phyloP scores from a whole-genome alignment of 768 basidiomycete genomes.

The Austroboletus festivus region DNA sequence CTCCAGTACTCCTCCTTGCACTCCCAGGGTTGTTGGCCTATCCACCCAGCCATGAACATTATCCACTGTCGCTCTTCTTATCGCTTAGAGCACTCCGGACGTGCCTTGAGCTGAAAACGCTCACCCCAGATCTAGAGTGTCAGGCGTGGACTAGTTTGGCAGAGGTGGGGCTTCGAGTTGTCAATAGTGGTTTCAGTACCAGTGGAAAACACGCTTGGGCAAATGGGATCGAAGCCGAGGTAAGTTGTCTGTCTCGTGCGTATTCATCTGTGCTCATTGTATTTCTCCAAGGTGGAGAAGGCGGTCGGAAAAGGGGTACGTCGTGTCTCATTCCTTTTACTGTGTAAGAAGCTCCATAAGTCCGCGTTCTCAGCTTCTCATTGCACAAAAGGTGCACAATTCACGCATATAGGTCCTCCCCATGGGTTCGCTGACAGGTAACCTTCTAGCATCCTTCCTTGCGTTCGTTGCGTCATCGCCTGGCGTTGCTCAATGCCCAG shows the following conservation, averaged over 20 bases:
- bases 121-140: constrained; percentile 63
- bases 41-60: constrained; percentile 58
- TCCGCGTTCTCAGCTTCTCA: constrained; percentile 38
- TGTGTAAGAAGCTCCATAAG: background rate
- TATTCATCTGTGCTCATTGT: background rate
- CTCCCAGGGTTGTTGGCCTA: constrained; percentile 60
- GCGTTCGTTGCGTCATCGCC: constrained; percentile 53
- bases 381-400: constrained; percentile 56
- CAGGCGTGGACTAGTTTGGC: constrained; percentile 68
- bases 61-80: constrained; percentile 52
- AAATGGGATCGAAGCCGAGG: constrained; percentile 54
- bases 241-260: constrained; percentile 21
- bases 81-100: constrained; percentile 54
- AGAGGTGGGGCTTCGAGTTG: constrained; percentile 62
- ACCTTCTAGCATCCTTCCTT: constrained; percentile 58
- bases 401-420: constrained; percentile 5
- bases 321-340: constrained; percentile 7
- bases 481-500: constrained; percentile 61
- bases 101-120: constrained; percentile 47
- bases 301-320: constrained; percentile 70
- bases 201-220: constrained; percentile 41
- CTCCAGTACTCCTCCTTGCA: constrained; percentile 52
- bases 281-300: constrained; percentile 46
- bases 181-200: constrained; percentile 42
- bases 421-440: constrained; percentile 1